Evolutionary conservation across 306 rosid genomes (phyloP).

Genomic region (Corylus heterophylla): DNA sequence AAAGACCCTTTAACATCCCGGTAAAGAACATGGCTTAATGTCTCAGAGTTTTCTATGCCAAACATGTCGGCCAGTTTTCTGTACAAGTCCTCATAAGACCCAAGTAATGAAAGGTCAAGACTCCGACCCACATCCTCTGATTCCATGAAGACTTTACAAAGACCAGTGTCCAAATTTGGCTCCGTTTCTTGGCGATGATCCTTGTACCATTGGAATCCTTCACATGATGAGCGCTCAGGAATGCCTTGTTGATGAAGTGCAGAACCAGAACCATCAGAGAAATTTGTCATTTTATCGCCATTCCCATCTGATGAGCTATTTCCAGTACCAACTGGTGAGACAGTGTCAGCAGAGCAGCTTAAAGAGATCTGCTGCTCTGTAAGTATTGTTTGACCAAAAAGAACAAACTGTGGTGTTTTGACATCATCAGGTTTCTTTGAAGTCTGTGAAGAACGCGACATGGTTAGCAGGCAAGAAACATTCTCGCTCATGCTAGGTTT

Average conservation of each 20-base stretch:
- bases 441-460: conserved; percentile 53
- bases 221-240: conserved; percentile 52
- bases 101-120: conserved; percentile 61
- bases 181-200: conserved; percentile 51
- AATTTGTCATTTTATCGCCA: conserved; percentile 43
- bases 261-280: conserved; percentile 58
- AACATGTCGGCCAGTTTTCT: conserved; percentile 73
- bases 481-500: conserved; percentile 62
- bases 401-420: conserved; percentile 69
- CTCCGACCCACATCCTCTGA: conserved; percentile 76
- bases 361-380: conserved; percentile 72
- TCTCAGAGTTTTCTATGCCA: conserved; percentile 64
- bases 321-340: conserved; percentile 61
- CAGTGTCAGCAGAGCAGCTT: conserved; percentile 64
- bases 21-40: conserved; percentile 58
- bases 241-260: conserved; percentile 48
- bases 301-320: conserved; percentile 76
- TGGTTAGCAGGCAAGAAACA: conserved; percentile 64
- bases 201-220: conserved; percentile 55
- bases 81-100: conserved; percentile 62
- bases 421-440: conserved; percentile 46
- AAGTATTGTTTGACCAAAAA: conserved; percentile 76
- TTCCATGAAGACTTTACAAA: conserved; percentile 77
- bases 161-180: conserved; percentile 54
- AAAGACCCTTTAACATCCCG: conserved; percentile 60